Evolutionary conservation across 1,284 basidiomycete genomes (phyloP), one percentile per base, ranked within the genome.

Genomic region (Megacollybia platyphylla): DNA sequence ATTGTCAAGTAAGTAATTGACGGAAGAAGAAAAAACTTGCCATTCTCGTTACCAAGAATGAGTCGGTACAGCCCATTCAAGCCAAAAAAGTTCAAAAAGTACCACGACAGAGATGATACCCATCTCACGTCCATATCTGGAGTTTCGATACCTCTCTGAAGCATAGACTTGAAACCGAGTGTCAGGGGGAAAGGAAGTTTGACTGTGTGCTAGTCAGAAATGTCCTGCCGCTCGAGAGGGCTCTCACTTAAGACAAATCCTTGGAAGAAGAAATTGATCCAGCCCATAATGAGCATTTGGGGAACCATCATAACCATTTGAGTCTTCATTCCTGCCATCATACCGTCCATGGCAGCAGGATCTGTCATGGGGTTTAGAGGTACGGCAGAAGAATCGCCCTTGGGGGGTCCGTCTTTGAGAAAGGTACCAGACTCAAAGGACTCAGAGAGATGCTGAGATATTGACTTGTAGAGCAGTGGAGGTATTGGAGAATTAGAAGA

Each of bases 181-280:
- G 96, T 98, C 43, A 98, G 66, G 0, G 96, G 96, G 67, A 99
- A 99, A 0, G 96, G 96, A 0, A 99, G 68, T 57, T 93, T 94
- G 62, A 97, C 91, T 94, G 55, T n/a, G 44, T 46, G 41, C 40
- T 36, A 43, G 30, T 30, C 40, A 41, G 43, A 39, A 29, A 10
- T 8, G 44, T 15, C 37, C 30, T 9, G 28, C 30, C 32, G 11
- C 30, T 38, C 39, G 43, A 26, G 10, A 41, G 39, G 35, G 42
- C 39, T 79, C 90, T 61, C 60, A 97, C 94, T 96, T 47, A 97
- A 74, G 42, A 98, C 87, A 59, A 98, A 97, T 28, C 94, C 94
- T 51, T 90, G 87, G 67, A 98, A 98, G 78, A 98, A 98, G 62
- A 94, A 93, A 64, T 94, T 97, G 68, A 99, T 96, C 89, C 96